phyloP scores from a whole-genome alignment of 805 yeast genomes.

The Teunomyces aglyptinius region DNA sequence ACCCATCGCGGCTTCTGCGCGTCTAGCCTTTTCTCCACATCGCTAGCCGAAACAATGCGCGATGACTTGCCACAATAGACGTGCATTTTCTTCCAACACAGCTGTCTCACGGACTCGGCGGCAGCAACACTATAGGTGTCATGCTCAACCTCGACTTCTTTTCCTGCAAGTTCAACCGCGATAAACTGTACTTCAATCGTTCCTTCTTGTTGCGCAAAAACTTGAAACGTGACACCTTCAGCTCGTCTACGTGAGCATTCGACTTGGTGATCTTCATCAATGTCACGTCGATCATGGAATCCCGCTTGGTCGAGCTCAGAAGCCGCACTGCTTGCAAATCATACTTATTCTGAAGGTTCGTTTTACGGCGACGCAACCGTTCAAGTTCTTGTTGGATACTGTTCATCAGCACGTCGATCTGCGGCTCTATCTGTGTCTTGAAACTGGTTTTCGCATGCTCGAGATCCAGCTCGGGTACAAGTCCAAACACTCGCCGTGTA shows the following conservation, averaged over 20 bases:
- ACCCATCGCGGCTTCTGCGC: no score
- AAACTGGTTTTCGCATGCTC: slow-evolving; percentile 38
- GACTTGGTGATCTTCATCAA: slow-evolving; percentile 13
- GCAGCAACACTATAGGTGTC: slow-evolving; percentile 9
- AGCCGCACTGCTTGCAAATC: slow-evolving; percentile 43
- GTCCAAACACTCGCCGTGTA: slow-evolving; percentile 48
- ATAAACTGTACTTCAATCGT: slow-evolving; percentile 40
- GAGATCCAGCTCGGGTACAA: slow-evolving; percentile 50
- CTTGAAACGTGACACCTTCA: slow-evolving; percentile 37
- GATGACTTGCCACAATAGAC: not conserved
- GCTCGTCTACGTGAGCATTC: slow-evolving; percentile 24
- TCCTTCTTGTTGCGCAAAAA: slow-evolving; percentile 43
- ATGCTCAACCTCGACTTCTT: slow-evolving; percentile 12
- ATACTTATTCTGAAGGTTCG: slow-evolving; percentile 32
- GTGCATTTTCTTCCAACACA: not conserved
- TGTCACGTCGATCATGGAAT: slow-evolving; percentile 10
- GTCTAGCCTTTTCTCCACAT: not conserved
- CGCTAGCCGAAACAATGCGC: not conserved
- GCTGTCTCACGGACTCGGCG: not conserved
- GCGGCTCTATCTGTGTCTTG: slow-evolving; percentile 40
- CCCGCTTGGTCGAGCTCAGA: slow-evolving; percentile 14
- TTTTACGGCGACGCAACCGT: slow-evolving; percentile 31
- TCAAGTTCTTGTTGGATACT: slow-evolving; percentile 31
- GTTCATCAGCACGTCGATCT: slow-evolving; percentile 30
- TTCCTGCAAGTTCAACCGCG: slow-evolving; percentile 20